Conservation (phyloP, 352 stramenopile species). For the Thraustotheca clavata region DNA sequence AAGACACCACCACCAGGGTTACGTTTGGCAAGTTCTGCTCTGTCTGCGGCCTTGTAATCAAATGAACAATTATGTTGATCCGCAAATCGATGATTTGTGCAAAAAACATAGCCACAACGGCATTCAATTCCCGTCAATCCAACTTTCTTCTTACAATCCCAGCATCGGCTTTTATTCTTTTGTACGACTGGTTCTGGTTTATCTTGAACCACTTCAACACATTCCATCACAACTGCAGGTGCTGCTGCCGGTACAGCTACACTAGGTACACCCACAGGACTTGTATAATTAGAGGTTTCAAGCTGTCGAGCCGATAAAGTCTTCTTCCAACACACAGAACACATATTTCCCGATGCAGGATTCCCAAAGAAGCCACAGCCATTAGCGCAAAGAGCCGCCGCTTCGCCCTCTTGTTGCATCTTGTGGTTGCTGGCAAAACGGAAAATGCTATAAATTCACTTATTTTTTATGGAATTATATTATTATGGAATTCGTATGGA, state of each 20-base stretch:
- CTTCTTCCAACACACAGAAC: constrained; percentile 81
- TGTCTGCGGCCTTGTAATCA: constrained; percentile 77
- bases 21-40: constrained; percentile 59
- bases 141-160: constrained; percentile 89
- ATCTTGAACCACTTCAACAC: constrained; percentile 24
- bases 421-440: constrained; percentile 15
- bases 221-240: constrained; percentile 22
- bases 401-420: constrained; percentile 80
- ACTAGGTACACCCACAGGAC: neutral
- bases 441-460: too few species aligned
- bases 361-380: constrained; percentile 74
- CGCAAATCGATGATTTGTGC: constrained; percentile 75
- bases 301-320: constrained; percentile 67
- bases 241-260: neutral
- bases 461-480: too few species aligned
- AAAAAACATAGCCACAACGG: constrained; percentile 84
- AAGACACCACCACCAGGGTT: constrained; percentile 78
- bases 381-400: constrained; percentile 57
- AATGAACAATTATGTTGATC: constrained; percentile 82
- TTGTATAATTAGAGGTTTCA: constrained; percentile 23
- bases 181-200: constrained; percentile 40
- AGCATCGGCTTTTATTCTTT: constrained; percentile 88
- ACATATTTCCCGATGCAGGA: constrained; percentile 62
- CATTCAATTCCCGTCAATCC: constrained; percentile 85
- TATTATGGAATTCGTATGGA: too few species aligned